Evolutionary conservation across 768 basidiomycete genomes (phyloP).

Genomic region (Hemileccinum rubropunctum): DNA sequence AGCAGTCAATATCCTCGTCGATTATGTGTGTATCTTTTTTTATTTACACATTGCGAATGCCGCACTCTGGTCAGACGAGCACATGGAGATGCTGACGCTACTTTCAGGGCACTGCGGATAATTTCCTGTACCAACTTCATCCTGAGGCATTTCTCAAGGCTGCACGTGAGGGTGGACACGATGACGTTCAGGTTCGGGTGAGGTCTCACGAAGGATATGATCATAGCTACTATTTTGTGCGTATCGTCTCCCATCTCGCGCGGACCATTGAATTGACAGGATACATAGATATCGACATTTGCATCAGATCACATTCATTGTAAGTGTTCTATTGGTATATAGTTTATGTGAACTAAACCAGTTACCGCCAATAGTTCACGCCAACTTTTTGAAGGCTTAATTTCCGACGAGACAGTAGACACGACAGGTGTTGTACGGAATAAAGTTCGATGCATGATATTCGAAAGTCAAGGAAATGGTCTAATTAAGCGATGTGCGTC

Average conservation of each 20-base stretch:
- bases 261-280: background rate
- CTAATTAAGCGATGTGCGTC: background rate
- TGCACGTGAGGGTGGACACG: slow-evolving; percentile 68
- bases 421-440: slow-evolving; percentile 3
- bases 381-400: slow-evolving; percentile 78
- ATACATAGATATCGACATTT: slow-evolving; percentile 81
- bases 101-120: slow-evolving; percentile 70
- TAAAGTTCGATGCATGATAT: slow-evolving; percentile 2
- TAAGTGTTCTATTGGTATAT: slow-evolving; percentile 36
- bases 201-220: slow-evolving; percentile 83
- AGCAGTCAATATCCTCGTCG: slow-evolving; percentile 76
- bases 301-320: slow-evolving; percentile 87
- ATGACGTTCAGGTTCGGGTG: slow-evolving; percentile 74
- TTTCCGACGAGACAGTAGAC: background rate
- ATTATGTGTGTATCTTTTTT: slow-evolving; percentile 59
- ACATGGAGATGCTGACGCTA: background rate
- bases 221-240: slow-evolving; percentile 87
- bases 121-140: slow-evolving; percentile 84
- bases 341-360: slow-evolving; percentile 6
- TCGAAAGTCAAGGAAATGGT: background rate
- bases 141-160: slow-evolving; percentile 87
- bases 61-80: background rate
- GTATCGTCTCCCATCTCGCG: background rate
- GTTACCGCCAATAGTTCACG: slow-evolving; percentile 59
- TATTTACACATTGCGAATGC: background rate